Evolutionary conservation across 257 asterid genomes (phyloP).

Genomic region (Solanum bulbocastanum): DNA sequence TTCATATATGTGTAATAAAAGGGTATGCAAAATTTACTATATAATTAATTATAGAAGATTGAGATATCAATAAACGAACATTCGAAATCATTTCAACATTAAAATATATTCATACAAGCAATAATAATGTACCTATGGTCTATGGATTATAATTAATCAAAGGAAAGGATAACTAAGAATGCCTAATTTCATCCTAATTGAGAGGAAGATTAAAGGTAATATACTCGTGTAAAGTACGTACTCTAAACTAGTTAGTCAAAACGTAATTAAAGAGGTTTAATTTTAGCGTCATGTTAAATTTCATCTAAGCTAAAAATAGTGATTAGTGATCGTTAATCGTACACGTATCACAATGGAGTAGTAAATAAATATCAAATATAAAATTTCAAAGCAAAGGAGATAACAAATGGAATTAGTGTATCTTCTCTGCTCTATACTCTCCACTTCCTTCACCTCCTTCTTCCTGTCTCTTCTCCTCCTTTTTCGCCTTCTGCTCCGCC

Average conservation of each 20-base stretch:
- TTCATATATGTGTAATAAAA: too few species aligned
- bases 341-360: background rate
- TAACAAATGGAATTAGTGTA: slow-evolving; percentile 53
- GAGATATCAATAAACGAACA: too few species aligned
- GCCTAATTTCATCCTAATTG: background rate
- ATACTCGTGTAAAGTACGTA: too few species aligned
- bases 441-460: slow-evolving; percentile 39
- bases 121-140: too few species aligned
- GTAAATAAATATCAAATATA: too few species aligned
- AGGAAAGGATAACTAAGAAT: background rate
- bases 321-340: background rate
- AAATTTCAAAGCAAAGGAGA: background rate
- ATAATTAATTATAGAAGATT: too few species aligned
- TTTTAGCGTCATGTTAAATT: too few species aligned
- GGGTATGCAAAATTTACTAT: accelerated
- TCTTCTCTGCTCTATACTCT: slow-evolving; percentile 52
- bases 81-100: too few species aligned
- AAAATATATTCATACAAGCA: too few species aligned
- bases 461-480: slow-evolving; percentile 48
- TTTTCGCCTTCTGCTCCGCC: slow-evolving; percentile 37
- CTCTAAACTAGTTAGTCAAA: too few species aligned
- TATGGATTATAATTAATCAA: background rate
- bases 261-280: too few species aligned
- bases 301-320: background rate
- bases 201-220: too few species aligned